Conservation (phyloP, 768 basidiomycete species). For the Podaxis sp. region DNA sequence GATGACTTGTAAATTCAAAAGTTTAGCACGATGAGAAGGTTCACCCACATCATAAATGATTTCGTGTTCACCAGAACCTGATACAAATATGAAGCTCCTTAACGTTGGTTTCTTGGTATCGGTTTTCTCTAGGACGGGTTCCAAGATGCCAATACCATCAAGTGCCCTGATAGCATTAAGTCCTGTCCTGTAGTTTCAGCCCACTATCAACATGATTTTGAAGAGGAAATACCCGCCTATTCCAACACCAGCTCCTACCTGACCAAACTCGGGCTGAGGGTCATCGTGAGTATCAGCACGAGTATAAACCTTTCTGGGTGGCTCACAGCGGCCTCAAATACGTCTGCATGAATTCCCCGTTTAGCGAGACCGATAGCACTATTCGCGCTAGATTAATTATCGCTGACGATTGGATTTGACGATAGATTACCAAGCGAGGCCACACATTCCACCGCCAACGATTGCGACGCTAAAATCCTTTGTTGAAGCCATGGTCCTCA, state of each 20-base stretch:
- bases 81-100: slow-evolving; percentile 35
- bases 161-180: slow-evolving; percentile 47
- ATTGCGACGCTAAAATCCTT: slow-evolving; percentile 48
- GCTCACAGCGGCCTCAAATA: slow-evolving; percentile 51
- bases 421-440: slow-evolving; percentile 34
- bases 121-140: slow-evolving; percentile 33
- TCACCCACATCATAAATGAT: slow-evolving; percentile 38
- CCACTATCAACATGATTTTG: neutral
- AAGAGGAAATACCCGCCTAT: slow-evolving; percentile 31
- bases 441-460: slow-evolving; percentile 53
- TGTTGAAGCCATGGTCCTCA: slow-evolving; percentile 7
- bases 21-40: neutral
- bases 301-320: too few relatives aligned
- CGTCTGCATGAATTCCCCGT: slow-evolving; percentile 38
- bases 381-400: neutral
- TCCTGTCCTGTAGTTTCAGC: slow-evolving; percentile 23
- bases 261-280: slow-evolving; percentile 39
- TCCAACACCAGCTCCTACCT: slow-evolving; percentile 53
- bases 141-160: slow-evolving; percentile 37
- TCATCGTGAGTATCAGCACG: neutral
- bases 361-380: slow-evolving; percentile 39
- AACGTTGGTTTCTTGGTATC: slow-evolving; percentile 27
- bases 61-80: slow-evolving; percentile 38
- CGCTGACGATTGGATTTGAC: neutral
- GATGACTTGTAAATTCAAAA: slow-evolving; percentile 1